Evolutionary conservation across 441 rosid genomes (phyloP).

Genomic region (Populus hybrid): DNA sequence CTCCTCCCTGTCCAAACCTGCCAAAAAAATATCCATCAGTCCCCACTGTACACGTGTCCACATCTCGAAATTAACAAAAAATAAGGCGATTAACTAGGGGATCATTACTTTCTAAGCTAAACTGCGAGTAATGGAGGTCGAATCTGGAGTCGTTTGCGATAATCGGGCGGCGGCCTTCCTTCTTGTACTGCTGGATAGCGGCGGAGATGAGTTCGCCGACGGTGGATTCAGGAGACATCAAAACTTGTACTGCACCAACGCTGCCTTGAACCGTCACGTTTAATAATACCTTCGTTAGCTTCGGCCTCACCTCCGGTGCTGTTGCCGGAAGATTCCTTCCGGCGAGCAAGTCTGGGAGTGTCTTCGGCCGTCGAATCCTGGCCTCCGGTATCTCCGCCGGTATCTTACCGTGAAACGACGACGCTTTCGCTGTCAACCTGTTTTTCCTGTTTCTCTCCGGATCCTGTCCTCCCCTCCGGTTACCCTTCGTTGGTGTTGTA

Average conservation of each 20-base stretch:
- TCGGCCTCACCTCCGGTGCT: slow-evolving; percentile 28
- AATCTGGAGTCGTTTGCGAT: slow-evolving; percentile 41
- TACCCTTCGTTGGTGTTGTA: slow-evolving; percentile 38
- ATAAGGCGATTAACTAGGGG: neutral
- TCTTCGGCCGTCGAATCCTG: slow-evolving; percentile 67
- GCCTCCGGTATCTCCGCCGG: slow-evolving; percentile 27
- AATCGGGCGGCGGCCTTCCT: slow-evolving; percentile 78
- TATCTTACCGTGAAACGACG: slow-evolving; percentile 63
- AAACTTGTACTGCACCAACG: slow-evolving; percentile 65
- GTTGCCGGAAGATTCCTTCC: slow-evolving; percentile 10
- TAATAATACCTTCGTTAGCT: slow-evolving; percentile 66
- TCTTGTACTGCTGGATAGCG: slow-evolving; percentile 46
- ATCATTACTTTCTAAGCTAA: slow-evolving; percentile 71
- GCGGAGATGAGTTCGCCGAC: slow-evolving; percentile 55
- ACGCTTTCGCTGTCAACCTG: slow-evolving; percentile 48
- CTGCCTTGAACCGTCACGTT: slow-evolving; percentile 86
- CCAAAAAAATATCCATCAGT: slow-evolving; percentile 7
- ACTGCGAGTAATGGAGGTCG: slow-evolving; percentile 91
- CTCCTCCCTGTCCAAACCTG: slow-evolving; percentile 64
- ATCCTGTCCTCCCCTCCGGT: slow-evolving; percentile 44
- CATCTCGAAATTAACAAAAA: neutral
- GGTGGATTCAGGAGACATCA: slow-evolving; percentile 55
- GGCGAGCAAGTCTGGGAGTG: slow-evolving; percentile 55
- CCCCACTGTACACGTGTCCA: slow-evolving; percentile 7
- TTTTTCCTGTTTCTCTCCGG: slow-evolving; percentile 52